phyloP scores from a whole-genome alignment of 129 eudicot species.

The Flaveria trinervia region DNA sequence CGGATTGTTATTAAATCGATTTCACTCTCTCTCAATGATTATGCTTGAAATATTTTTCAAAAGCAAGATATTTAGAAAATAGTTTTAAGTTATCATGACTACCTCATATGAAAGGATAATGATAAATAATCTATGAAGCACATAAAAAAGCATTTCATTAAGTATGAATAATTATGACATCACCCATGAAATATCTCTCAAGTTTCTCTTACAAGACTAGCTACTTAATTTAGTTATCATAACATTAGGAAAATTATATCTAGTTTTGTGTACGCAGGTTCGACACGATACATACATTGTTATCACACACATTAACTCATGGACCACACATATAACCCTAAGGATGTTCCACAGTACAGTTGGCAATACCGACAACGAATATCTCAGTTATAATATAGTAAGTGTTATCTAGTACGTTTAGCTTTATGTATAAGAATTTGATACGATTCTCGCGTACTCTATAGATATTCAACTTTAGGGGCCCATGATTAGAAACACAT shows the following conservation, averaged over 20 bases:
- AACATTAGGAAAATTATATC: neutral
- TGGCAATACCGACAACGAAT: neutral
- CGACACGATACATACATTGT: neutral
- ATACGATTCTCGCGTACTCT: neutral
- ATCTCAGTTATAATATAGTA: neutral
- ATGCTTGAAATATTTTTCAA: too few species aligned
- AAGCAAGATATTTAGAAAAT: too few species aligned
- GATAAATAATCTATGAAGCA: too few species aligned
- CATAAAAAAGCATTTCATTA: too few species aligned
- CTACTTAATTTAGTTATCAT: neutral
- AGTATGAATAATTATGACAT: too few species aligned
- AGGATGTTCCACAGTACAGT: neutral
- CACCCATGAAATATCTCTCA: too few species aligned
- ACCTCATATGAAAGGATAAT: too few species aligned
- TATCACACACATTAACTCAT: neutral
- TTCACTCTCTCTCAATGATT: too few species aligned
- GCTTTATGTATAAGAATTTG: neutral
- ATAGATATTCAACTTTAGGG: neutral
- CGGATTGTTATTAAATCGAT: too few species aligned
- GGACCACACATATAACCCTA: neutral
- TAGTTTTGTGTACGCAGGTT: neutral
- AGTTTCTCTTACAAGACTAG: too few species aligned
- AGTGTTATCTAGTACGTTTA: neutral
- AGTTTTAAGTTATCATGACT: too few species aligned
- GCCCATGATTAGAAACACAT: neutral